Evolutionary conservation across 2,329 filamentous ascomycete species (phyloP), one percentile per base, ranked within the genome.

Genomic region (Alternaria dauci): DNA sequence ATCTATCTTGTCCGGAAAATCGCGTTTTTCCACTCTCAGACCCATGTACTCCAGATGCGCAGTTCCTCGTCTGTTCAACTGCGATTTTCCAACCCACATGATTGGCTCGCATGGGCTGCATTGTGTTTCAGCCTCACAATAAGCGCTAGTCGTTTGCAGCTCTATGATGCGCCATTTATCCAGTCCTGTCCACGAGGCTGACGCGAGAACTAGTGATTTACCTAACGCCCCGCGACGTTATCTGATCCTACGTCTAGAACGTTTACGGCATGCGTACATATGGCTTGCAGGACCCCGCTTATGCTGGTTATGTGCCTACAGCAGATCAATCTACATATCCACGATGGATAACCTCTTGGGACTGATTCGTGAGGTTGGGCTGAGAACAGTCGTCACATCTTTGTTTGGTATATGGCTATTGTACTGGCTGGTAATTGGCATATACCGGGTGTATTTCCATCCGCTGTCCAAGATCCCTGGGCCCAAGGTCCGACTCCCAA

Each of bases 31-130:
- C 20, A 23, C 20, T 23, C 20, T 23, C 20, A 23, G 20, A 23
- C 3, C 0, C 9, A 30, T 23, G 28, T 30, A 5, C 3, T 30
- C 11, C 9, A 0, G 11, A 30, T 4, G 5, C 0, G 3, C 9
- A 12, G 2, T 30, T 11, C 9, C 4, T 4, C 14, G 2, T 6
- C 4, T 7, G 12, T 14, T 2, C 12, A 2, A 5, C 12, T 34
- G 5, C 14, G 32, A 2, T 16, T 34, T 7, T 16, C 12, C 1
- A 4, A 2, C 11, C 1, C 5, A 6, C 12, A 16, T 2, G 11
- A 36, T 36, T 5, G 23, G 20, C 32, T 18, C 5, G 14, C 14
- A 0, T 30, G 0, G 28, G 14, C 5, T 36, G 5, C 14, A 2
- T 16, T 7, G 32, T 36, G 32, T 36, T 12, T 36, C 32, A 36